phyloP scores from a whole-genome alignment of 805 yeast species.

The Nakazawaea wyomingensis region DNA sequence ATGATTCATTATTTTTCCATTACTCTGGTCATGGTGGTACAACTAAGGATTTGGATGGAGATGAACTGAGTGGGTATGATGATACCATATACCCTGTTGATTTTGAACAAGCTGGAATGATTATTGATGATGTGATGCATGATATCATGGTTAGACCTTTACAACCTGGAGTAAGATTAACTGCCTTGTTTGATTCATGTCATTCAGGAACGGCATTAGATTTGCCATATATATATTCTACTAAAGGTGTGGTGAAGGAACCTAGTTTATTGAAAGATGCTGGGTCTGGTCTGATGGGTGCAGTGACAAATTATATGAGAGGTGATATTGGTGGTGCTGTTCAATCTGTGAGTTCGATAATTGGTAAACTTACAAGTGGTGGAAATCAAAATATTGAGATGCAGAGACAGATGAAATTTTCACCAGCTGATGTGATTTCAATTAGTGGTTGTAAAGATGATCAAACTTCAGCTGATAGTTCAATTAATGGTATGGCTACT shows the following conservation, averaged over 20 bases:
- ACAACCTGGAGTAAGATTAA: conserved; percentile 68
- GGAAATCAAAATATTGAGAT: conserved; percentile 25
- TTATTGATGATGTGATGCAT: conserved; percentile 73
- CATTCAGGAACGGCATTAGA: conserved; percentile 84
- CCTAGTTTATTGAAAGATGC: conserved; percentile 65
- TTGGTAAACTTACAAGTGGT: conserved; percentile 28
- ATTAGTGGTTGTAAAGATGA: conserved; percentile 71
- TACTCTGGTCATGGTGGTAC: conserved; percentile 88
- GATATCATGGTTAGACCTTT: conserved; percentile 64
- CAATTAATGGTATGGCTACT: conserved; percentile 56
- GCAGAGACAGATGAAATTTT: conserved; percentile 46
- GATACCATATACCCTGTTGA: conserved; percentile 34
- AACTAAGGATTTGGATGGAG: conserved; percentile 47
- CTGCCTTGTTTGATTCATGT: conserved; percentile 80
- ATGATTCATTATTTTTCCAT: conserved; percentile 77
- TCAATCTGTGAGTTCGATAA: conserved; percentile 30
- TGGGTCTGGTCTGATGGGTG: conserved; percentile 52
- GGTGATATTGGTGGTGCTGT: conserved; percentile 46
- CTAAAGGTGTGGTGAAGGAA: conserved; percentile 70
- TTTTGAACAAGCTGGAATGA: conserved; percentile 58
- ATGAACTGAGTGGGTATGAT: conserved; percentile 30
- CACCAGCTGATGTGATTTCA: conserved; percentile 68
- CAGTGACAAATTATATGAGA: conserved; percentile 46
- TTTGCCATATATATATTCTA: conserved; percentile 72
- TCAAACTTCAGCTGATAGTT: conserved; percentile 69